phyloP scores from a whole-genome alignment of 352 stramenopile species.

The Globisporangium radiosum region DNA sequence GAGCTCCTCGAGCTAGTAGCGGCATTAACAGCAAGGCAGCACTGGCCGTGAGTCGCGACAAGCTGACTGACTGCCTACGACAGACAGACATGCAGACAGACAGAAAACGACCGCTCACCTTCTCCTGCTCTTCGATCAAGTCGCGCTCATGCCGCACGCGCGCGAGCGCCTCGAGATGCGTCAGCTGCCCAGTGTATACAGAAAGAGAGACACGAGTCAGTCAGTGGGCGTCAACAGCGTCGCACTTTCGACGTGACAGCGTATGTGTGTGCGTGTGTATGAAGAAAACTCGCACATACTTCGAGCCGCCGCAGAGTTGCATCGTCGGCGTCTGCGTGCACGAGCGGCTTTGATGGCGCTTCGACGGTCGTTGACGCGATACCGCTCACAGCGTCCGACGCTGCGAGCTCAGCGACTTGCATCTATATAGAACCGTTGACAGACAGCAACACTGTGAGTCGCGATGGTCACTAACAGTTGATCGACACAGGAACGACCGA shows the following conservation, averaged over 20 bases:
- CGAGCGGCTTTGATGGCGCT: background rate
- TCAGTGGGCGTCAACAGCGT: no score
- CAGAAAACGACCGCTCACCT: constrained; percentile 14
- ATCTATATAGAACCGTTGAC: background rate
- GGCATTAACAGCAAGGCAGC: background rate
- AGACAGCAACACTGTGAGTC: background rate
- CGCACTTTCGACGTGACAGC: no score
- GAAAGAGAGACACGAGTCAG: no score
- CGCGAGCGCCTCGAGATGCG: constrained; percentile 34
- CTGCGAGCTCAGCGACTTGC: constrained; percentile 1
- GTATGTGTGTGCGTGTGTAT: background rate
- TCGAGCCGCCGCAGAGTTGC: constrained; percentile 34
- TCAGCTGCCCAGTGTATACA: constrained; percentile 9
- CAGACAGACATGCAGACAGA: background rate
- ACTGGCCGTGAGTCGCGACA: no score
- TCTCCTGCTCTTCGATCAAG: constrained; percentile 55
- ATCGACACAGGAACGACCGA: background rate
- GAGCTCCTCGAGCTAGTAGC: constrained; percentile 32
- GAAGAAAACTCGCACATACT: constrained; percentile 8
- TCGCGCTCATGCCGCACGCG: constrained; percentile 49
- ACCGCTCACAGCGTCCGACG: background rate
- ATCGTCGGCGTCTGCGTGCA: constrained; percentile 12
- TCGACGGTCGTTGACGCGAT: background rate
- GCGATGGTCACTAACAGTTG: no score
- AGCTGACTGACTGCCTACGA: background rate